Conservation (phyloP, 768 basidiomycete species). For the Chalciporus pseudorubinellus region DNA sequence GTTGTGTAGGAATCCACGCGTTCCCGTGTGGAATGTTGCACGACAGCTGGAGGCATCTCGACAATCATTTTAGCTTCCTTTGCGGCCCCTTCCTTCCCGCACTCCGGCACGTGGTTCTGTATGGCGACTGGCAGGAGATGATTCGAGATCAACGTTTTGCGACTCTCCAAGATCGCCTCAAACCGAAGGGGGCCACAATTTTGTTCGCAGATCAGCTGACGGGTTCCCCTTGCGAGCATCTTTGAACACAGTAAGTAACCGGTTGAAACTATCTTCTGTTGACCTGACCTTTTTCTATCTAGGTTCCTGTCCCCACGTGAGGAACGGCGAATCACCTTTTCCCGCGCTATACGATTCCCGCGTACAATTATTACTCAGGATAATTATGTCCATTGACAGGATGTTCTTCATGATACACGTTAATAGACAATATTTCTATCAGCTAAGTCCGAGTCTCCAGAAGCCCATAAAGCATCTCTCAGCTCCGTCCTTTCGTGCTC, state of each 20-base stretch:
- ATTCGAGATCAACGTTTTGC: slow-evolving; percentile 38
- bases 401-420: background rate
- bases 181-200: slow-evolving; percentile 33
- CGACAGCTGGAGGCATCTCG: slow-evolving; percentile 32
- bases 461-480: background rate
- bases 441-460: background rate
- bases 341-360: background rate
- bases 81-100: slow-evolving; percentile 42
- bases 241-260: slow-evolving; percentile 10
- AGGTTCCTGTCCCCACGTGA: background rate
- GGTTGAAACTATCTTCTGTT: background rate
- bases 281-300: background rate
- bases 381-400: too few relatives aligned
- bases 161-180: slow-evolving; percentile 30
- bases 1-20: slow-evolving; percentile 51
- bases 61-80: slow-evolving; percentile 47
- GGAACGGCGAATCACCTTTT: background rate
- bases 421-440: background rate
- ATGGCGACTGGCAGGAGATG: slow-evolving; percentile 52
- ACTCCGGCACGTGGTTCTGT: slow-evolving; percentile 44
- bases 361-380: too few relatives aligned
- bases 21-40: slow-evolving; percentile 43
- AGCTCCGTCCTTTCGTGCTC: background rate
- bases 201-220: slow-evolving; percentile 15
- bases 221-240: slow-evolving; percentile 18